Percentiles rank a stretch among this genome's conserved stretches.
phyloP scores from a whole-genome alignment of 2,329 filamentous ascomycete species.

The Phymatotrichopsis omnivora region DNA sequence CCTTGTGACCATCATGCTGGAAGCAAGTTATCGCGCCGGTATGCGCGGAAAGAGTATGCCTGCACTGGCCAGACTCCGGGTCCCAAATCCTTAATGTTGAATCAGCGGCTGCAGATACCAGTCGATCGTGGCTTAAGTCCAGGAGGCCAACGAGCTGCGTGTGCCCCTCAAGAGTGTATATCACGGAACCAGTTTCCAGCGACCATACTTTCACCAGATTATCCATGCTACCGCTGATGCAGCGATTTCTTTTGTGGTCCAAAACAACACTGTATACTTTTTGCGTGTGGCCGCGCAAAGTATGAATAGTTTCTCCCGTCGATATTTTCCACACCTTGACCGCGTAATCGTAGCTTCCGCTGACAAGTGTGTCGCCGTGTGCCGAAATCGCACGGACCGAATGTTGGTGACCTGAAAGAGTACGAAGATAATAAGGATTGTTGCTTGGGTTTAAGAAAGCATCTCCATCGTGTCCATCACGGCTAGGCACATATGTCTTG shows the following conservation, averaged over 20 bases:
- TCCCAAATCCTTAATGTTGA: slow-evolving; percentile 96
- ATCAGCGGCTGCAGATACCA: slow-evolving; percentile 91
- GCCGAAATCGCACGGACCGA: slow-evolving; percentile 94
- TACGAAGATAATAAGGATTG: slow-evolving; percentile 90
- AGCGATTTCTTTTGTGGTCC: slow-evolving; percentile 82
- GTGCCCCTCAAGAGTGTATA: slow-evolving; percentile 89
- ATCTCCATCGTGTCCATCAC: slow-evolving; percentile 28
- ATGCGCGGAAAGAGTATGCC: slow-evolving; percentile 80
- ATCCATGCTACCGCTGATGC: slow-evolving; percentile 98
- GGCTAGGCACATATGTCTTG: slow-evolving; percentile 27
- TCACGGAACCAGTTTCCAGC: slow-evolving; percentile 68
- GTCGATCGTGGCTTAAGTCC: slow-evolving; percentile 75
- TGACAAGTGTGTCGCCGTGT: slow-evolving; percentile 89
- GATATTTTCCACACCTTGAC: slow-evolving; percentile 97
- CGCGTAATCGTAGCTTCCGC: slow-evolving; percentile 90
- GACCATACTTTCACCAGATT: slow-evolving; percentile 98
- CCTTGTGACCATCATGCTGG: slow-evolving; percentile 92
- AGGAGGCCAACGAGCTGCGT: slow-evolving; percentile 83
- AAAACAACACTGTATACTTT: slow-evolving; percentile 98
- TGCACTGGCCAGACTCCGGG: slow-evolving; percentile 81
- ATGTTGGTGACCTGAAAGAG: slow-evolving; percentile 75
- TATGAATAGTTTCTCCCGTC: slow-evolving; percentile 76
- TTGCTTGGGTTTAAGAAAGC: slow-evolving; percentile 39
- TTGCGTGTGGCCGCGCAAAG: slow-evolving; percentile 73
- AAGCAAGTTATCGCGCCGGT: slow-evolving; percentile 98